Evolutionary conservation across 306 rosid species (phyloP), one percentile per base, ranked within the genome.

Genomic region (Citrullus amarus): DNA sequence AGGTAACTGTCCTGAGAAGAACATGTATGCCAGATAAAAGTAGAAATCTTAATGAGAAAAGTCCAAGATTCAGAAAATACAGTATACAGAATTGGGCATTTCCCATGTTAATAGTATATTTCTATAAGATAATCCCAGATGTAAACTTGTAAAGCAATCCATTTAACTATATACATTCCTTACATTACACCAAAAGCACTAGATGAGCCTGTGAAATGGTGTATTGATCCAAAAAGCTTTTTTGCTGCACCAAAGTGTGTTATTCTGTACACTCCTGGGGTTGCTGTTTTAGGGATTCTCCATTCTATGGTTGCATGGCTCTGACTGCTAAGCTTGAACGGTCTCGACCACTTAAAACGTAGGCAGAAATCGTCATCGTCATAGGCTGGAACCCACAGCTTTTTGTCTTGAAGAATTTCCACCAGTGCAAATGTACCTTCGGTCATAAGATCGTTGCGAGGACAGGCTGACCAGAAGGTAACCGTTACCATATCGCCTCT

Each of bases 341-440:
- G 95, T 78, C 98, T 85, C 15, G 97, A 90, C 98, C 98, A 92
- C 86, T 83, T 92, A 55, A 89, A 94, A 9, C 92, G 89, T 78
- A 94, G 87, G 88, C 96, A 89, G 84, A 94, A 92, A 81, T 94
- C 97, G 11, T 94, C 98, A 1, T 92, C 98, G 18, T 92, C 98
- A 57, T 90, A 94, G 54, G 91, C 91, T 43, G 97, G 93, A 80
- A 88, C 71, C 98, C 98, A 94, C 41, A 65, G 79, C 34, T 87
- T 88, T 75, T 88, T 84, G 48, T 80, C 88, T 48, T 71, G 86
- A 70, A 90, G 96, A 48, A 84, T 61, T 72, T 94, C 98, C 81
- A 94, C 97, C 25, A 94, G 88, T 75, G 92, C 87, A 79, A 86
- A 94, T 76, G 98, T 94, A 43, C 97, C 96, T 84, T 94, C 98